These are phyloP conservation scores for Orychophragmus violaceus DNA, from an alignment of 345 rosid species.

Conservation along the genomic window DNA sequence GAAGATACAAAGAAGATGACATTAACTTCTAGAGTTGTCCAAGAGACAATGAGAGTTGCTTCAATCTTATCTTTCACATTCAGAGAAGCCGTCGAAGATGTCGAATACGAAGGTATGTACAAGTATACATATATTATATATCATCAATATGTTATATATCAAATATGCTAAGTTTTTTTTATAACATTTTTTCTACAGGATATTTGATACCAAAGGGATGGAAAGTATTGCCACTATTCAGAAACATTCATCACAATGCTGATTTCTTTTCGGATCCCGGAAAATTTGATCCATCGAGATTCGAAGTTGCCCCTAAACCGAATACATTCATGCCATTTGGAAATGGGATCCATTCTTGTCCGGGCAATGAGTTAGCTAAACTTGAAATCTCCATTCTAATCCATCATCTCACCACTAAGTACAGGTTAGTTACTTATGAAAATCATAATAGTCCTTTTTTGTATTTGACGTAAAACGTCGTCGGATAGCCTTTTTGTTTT, in stretches of 20 bases:
- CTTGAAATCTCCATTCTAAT: slow-evolving; percentile 66
- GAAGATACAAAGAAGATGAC: slow-evolving; percentile 79
- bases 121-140: not conserved
- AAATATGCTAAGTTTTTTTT: not conserved
- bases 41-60: slow-evolving; percentile 81
- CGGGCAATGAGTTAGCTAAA: slow-evolving; percentile 84
- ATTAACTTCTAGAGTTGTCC: slow-evolving; percentile 62
- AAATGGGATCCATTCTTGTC: slow-evolving; percentile 80
- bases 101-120: slow-evolving; percentile 67
- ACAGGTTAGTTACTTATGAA: slow-evolving; percentile 52
- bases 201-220: slow-evolving; percentile 90
- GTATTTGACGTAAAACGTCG: not conserved
- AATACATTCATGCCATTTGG: slow-evolving; percentile 96
- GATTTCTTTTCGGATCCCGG: slow-evolving; percentile 61
- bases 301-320: slow-evolving; percentile 69
- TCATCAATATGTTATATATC: not conserved
- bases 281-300: slow-evolving; percentile 79
- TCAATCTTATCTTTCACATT: slow-evolving; percentile 81
- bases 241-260: slow-evolving; percentile 81
- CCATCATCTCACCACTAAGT: slow-evolving; percentile 83
- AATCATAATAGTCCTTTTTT: not conserved
- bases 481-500: slow-evolving; percentile 1
- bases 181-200: slow-evolving; percentile 35
- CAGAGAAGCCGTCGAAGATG: slow-evolving; percentile 89
- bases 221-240: slow-evolving; percentile 86